phyloP scores from a whole-genome alignment of 768 basidiomycete genomes.

The Phlegmacium glaucopus region DNA sequence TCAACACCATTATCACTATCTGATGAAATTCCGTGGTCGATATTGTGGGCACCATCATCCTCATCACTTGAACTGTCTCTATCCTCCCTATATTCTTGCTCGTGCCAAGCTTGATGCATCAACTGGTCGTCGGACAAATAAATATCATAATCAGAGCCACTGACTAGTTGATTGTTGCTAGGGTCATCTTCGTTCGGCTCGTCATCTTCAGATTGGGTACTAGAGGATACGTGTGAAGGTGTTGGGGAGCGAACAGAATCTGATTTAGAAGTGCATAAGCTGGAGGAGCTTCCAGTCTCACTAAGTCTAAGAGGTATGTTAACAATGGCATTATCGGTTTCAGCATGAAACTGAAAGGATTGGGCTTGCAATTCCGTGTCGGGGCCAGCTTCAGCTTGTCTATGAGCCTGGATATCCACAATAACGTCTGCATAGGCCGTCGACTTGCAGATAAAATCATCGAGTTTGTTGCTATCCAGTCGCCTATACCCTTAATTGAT shows the following conservation, averaged over 20 bases:
- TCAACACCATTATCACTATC: background rate
- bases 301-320: background rate
- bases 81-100: background rate
- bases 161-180: background rate
- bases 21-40: background rate
- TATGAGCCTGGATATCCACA: background rate
- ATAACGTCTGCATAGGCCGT: constrained; percentile 1
- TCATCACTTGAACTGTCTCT: background rate
- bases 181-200: background rate
- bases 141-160: constrained; percentile 3
- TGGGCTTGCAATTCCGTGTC: background rate
- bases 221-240: background rate
- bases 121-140: background rate
- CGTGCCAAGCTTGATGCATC: background rate
- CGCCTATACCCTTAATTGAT: constrained; percentile 12
- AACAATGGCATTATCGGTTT: background rate
- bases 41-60: background rate
- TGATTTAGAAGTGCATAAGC: background rate
- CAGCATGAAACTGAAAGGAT: background rate
- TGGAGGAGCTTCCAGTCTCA: background rate
- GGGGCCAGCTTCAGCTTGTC: background rate
- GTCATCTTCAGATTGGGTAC: background rate
- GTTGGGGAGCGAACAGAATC: background rate
- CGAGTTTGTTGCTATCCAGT: constrained; percentile 5
- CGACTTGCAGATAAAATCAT: background rate